Evolutionary conservation across 164 flowering plant species (phyloP), one percentile per base, ranked within the genome.

Genomic region (Dillenia suffruticosa): DNA sequence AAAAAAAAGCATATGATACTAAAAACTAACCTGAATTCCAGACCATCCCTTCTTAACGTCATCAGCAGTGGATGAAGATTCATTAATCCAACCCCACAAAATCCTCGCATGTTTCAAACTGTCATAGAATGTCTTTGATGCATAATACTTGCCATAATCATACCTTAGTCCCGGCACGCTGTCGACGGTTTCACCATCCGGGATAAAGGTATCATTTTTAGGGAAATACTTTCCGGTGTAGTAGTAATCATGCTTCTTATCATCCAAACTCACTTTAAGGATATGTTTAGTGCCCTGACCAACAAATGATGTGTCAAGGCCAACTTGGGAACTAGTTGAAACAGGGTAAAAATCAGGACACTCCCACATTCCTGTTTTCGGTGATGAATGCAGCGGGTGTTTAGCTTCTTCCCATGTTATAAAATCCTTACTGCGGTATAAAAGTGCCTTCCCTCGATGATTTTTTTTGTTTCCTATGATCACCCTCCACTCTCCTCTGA

Each of bases 131-230:
- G 87, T 67, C 62, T 84, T 84, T 0, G 85, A 85, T 43, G 84
- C 90, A 57, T 83, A 85, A 43, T 74, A 85, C 49, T 79, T 83
- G 2, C 92, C 92, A 72, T 84, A 83, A 60, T 87, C 93, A 48
- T 66, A 77, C 44, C 85, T 69, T 59, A 84, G 49, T 5, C 70
- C 85, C 1, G 49, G 16, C 53, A 49, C 67, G 6, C 44, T 44
- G 5, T 70, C 78, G 0, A 68, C 22, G 1, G 68, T 74, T 0
- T 64, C 74, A 8, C 6, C 54, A 43, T 81, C 79, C 0, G 81
- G 75, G 5, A 61, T 10, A 44, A 62, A 84, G 15, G 5, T 55
- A 14, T 81, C 82, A 10, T 51, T 68, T 1, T 66, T 51, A 1
- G 53, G 51, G 1, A 47, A 17, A 62, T 84, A 86, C 8, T 43